Conservation (phyloP, 2,329 filamentous ascomycete species). For the Stachybotrys chlorohalonatus region DNA sequence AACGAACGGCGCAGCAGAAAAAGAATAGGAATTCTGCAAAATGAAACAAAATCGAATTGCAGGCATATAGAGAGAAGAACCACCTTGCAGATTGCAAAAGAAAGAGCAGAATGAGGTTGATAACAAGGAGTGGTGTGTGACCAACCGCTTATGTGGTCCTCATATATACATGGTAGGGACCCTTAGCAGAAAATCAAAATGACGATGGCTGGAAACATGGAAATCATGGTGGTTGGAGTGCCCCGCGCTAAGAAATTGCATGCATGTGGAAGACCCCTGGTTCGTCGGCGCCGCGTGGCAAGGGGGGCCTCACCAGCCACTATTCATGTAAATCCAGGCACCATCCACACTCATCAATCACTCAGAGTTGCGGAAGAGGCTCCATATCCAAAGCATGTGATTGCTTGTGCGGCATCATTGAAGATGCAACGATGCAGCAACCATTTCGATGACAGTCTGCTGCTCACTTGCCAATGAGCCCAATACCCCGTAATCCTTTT, state of each 20-base stretch:
- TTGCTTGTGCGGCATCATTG: background rate
- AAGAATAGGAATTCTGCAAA: background rate
- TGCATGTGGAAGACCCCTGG: background rate
- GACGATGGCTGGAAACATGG: slow-evolving; percentile 6
- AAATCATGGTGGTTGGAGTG: slow-evolving; percentile 6
- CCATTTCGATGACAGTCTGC: too few relatives aligned
- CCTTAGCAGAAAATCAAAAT: slow-evolving; percentile 2
- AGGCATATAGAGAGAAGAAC: too few relatives aligned
- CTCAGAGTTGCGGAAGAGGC: too few relatives aligned
- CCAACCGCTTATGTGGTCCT: background rate
- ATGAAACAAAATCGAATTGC: background rate
- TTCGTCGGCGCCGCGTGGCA: background rate
- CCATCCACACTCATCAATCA: background rate
- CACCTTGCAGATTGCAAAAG: background rate
- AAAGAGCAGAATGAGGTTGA: background rate
- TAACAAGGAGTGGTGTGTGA: background rate
- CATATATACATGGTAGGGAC: background rate
- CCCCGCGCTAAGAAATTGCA: background rate
- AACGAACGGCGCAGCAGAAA: background rate
- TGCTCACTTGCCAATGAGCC: too few relatives aligned
- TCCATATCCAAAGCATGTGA: background rate
- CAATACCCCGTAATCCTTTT: too few relatives aligned
- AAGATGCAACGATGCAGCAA: too few relatives aligned
- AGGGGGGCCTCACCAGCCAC: background rate
- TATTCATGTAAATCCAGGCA: background rate